Evolutionary conservation across 164 flowering plant species (phyloP), one percentile per base, ranked within the genome.

Genomic region (Tetrastigma voinierianum): DNA sequence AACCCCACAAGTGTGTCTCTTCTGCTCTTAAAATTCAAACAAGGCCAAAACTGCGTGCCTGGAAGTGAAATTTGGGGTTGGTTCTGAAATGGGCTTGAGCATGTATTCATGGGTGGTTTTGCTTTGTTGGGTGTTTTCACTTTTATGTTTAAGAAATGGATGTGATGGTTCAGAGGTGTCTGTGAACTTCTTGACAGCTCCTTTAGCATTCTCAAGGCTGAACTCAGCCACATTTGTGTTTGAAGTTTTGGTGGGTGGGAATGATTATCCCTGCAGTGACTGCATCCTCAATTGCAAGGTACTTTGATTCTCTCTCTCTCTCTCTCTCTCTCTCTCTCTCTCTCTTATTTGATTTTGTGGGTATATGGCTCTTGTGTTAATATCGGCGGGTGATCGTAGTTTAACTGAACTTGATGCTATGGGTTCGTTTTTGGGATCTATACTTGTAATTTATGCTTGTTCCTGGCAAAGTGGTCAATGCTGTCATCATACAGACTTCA

Each of bases 241-340:
- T 78, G 77, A 86, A 69, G 89, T 78, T 64, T 67, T 81, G 58
- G 79, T 63, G 59, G 82, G 74, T 61, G 76, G 61, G 21, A 74
- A 76, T 73, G 71, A 66, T 12, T 53, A 62, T 20, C 16, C 55
- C 73, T 88, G 96, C 78, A 53, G 72, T 24, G 74, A 82, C 53
- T 87, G 93, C 64, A 78, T 78, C 72, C 19, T 86, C 79, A 76
- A 65, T 75, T 93, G 98, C 91, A 86, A 83, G 97, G 98, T 91
- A 60, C n/a, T 77, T 69, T 64, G 2, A 23, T 19, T 20, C 24
- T 53, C 21, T 59, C 32, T 49, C 46, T 15, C 20, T 45, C 18
- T 16, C 2, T 58, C 9, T 20, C 6, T 54, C 13, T 53, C 23
- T 32, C 10, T 20, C 18, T 51, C 43, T 45, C 9, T 62, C 49